Evolutionary conservation across 2,329 filamentous ascomycete genomes (phyloP), one percentile per base, ranked within the genome.

Genomic region (Diaporthe batatas): DNA sequence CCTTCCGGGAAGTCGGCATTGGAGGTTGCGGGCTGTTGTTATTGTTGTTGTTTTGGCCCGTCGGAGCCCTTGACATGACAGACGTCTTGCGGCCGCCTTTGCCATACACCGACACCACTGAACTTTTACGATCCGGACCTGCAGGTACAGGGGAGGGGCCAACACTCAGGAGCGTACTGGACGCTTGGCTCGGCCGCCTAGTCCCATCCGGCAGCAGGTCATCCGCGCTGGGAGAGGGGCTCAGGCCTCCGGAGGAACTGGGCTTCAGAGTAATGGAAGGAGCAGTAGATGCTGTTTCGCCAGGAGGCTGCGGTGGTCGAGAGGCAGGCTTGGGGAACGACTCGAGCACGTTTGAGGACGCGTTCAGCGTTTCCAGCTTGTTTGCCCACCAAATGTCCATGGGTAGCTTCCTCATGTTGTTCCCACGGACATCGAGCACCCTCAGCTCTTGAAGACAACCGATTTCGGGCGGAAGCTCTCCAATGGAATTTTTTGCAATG

Each of bases 361-460:
- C 92, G 78, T 99, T 99, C 73, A 99, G 88, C 0, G 93, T 96
- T 82, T 98, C 95, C 70, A 99, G 84, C 79, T 93, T 95, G 77
- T 92, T 92, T 68, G 96, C 96, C 87, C 94, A 96, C 96, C 96
- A 99, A n/a, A 99, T 88, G 79, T 99, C 96, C 79, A 94, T 91
- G 2, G 96, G 96, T 42, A 99, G 86, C 78, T 92, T 93, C 76
- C 92, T 93, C 72, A 99, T 89, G 79, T 98, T 99, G 84, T 98
- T 99, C 79, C 96, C 94, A 75, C 96, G 90, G 23, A 98, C 89
- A 80, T 99, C 96, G 53, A 99, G 86, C 75, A 95, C 92, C 69
- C 91, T 92, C 75, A 99, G 86, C 47, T 98, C 96, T 0, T 88
- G 90, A 32, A 99, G 87, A 76, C 94, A 95, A 6, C 96, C 96